These are phyloP conservation scores for Ilex asprella DNA, from an alignment of 257 asterid species.

Conservation along the genomic window DNA sequence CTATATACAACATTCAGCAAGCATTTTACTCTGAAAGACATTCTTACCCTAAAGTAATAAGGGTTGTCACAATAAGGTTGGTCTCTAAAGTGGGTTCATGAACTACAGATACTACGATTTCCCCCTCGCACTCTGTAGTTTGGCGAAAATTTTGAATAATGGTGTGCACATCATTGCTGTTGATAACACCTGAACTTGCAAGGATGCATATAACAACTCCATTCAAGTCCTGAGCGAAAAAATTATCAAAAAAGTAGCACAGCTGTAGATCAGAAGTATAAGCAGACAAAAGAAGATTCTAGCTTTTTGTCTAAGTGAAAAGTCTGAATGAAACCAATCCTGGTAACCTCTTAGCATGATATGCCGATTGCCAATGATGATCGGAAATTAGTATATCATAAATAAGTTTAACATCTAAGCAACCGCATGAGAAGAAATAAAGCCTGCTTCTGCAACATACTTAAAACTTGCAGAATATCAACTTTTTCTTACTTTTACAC, in stretches of 20 bases:
- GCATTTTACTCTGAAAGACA: constrained; percentile 3
- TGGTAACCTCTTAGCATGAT: no score
- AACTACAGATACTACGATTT: constrained; percentile 47
- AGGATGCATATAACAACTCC: constrained; percentile 67
- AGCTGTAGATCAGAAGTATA: constrained; percentile 6
- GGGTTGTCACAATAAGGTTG: constrained; percentile 50
- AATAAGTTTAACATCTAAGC: no score
- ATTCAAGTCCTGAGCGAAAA: constrained; percentile 49
- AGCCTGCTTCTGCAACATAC: not conserved
- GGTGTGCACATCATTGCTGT: constrained; percentile 36
- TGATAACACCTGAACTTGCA: constrained; percentile 61
- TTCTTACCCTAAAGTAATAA: constrained; percentile 74
- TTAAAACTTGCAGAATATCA: not conserved
- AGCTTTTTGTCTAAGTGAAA: constrained; percentile 6
- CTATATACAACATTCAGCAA: no score
- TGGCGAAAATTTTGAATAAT: constrained; percentile 44
- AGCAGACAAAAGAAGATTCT: constrained; percentile 12
- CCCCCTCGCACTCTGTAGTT: constrained; percentile 46
- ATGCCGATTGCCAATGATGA: no score
- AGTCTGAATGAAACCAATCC: no score
- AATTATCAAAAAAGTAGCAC: constrained; percentile 15
- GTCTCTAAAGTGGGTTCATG: constrained; percentile 55
- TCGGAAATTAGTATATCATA: no score
- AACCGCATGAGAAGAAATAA: no score
- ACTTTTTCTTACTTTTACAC: constrained; percentile 45